phyloP scores from a whole-genome alignment of 1,139 yeast species.

The Nakaseomyces sp. region DNA sequence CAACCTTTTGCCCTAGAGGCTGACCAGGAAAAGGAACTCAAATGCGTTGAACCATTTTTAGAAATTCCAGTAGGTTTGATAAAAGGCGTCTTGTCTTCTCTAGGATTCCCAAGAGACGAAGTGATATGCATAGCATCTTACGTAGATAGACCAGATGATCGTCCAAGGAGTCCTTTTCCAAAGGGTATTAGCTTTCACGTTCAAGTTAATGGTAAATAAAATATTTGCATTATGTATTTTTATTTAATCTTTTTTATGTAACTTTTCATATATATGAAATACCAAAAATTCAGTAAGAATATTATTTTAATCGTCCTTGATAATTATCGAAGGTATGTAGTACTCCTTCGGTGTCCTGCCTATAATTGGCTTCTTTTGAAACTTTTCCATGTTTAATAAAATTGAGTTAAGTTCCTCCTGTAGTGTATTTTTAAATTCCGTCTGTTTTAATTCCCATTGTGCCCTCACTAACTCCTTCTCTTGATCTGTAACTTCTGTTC shows the following conservation, averaged over 20 bases:
- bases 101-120: conserved; percentile 25
- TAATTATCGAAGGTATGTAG: neutral
- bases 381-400: conserved; percentile 10
- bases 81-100: conserved; percentile 52
- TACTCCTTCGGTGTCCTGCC: neutral
- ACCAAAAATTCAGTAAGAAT: neutral
- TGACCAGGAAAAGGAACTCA: conserved; percentile 33
- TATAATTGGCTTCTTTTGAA: neutral
- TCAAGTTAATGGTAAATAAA: conserved; percentile 16
- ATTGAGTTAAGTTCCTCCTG: conserved; percentile 12
- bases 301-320: neutral
- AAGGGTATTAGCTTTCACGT: conserved; percentile 30
- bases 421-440: conserved; percentile 12
- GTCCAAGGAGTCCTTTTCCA: conserved; percentile 16
- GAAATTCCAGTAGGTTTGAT: conserved; percentile 83
- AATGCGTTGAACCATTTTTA: conserved; percentile 41
- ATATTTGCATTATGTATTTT: neutral
- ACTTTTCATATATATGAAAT: neutral
- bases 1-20: conserved; percentile 22
- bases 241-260: neutral
- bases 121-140: conserved; percentile 25
- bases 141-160: conserved; percentile 24
- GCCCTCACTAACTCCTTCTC: conserved; percentile 13
- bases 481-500: conserved; percentile 14
- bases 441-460: conserved; percentile 12